Base-by-base conservation (phyloP, 495 filamentous ascomycete species). In the Aspergillus nidulans region DNA sequence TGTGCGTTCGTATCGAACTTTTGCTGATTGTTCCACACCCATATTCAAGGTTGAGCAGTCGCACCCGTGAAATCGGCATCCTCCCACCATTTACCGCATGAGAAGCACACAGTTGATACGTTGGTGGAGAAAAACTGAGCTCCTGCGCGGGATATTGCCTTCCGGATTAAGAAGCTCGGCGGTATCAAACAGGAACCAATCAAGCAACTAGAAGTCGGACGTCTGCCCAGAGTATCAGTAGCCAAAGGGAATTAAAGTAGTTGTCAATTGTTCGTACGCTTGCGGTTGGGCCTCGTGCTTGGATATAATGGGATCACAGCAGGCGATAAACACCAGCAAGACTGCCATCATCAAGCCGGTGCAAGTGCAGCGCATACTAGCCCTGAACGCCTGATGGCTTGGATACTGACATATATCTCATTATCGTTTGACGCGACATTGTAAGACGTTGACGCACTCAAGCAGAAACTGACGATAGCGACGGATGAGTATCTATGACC, bases 1-100 rank as follows among this genome's bases (percentile, higher is more conserved):
- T 26, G 15, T 20, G 54, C 28, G 8, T 44, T 43, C 19, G 6
- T 13, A 9, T 42, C 25, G 19, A 57, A 45, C 19, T 57, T 7
- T 26, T 52, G 47, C 1, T 39, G 25, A 9, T 57, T 26, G 16
- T 57, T 57, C 54, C 54, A 57, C 41, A 48, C 54, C 54, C 54
- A 57, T 7, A 57, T 49, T 48, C 54, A 57, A 0, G 54, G 54
- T 4, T 51, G 54, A n/a, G 54, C 47, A 0, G 30, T 52, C 15
- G 40, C 40, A 6, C 23, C 40, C 7, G 47, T 28, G 40, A 46
- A 42, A 57, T 46, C n/a, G 36, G 47, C 5, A 15, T 23, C 6
- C 39, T n/a, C 54, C 5, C 40, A 40, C 54, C 54, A 57, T 7
- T 38, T 34, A 1, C 18, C 20, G 41, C 46, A 51, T 6, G 54